Conservation (phyloP, 345 rosid species). For the Abelmoschus esculentus region DNA sequence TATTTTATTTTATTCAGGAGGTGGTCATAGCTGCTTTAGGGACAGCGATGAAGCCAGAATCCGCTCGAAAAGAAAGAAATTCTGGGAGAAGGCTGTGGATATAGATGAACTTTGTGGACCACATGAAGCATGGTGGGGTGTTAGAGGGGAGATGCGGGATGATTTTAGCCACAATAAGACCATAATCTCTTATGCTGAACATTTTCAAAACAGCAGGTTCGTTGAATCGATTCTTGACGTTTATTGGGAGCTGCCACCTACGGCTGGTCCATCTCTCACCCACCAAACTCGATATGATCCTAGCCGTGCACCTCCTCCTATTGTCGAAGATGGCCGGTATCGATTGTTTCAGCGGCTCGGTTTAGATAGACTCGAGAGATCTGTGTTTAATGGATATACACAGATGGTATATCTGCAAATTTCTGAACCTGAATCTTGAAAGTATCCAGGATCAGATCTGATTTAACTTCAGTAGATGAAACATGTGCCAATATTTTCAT, state of each 20-base stretch:
- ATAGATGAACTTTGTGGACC: conserved; percentile 73
- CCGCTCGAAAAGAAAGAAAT: conserved; percentile 67
- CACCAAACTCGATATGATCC: conserved; percentile 94
- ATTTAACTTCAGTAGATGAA: conserved; percentile 8
- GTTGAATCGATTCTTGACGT: conserved; percentile 82
- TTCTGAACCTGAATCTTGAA: conserved; percentile 49
- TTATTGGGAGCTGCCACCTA: conserved; percentile 96
- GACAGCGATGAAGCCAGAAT: conserved; percentile 91
- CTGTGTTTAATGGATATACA: conserved; percentile 91
- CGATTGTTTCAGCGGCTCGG: conserved; percentile 74
- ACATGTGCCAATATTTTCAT: neutral
- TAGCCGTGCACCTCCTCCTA: conserved; percentile 60
- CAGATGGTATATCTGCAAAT: conserved; percentile 92
- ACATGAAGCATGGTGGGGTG: conserved; percentile 97
- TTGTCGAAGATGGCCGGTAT: conserved; percentile 83
- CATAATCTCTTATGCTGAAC: conserved; percentile 54
- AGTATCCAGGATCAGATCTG: conserved; percentile 10
- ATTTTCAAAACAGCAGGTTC: conserved; percentile 73
- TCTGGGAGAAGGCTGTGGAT: conserved; percentile 96
- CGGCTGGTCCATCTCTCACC: conserved; percentile 90
- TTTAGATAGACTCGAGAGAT: conserved; percentile 55
- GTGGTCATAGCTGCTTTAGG: conserved; percentile 92
- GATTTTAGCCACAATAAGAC: conserved; percentile 76
- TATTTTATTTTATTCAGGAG: conserved; percentile 58
- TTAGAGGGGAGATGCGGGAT: conserved; percentile 83